Evolutionary conservation across 371 early-diverging fungal species (phyloP).

Genomic region (Mucor saturninus): DNA sequence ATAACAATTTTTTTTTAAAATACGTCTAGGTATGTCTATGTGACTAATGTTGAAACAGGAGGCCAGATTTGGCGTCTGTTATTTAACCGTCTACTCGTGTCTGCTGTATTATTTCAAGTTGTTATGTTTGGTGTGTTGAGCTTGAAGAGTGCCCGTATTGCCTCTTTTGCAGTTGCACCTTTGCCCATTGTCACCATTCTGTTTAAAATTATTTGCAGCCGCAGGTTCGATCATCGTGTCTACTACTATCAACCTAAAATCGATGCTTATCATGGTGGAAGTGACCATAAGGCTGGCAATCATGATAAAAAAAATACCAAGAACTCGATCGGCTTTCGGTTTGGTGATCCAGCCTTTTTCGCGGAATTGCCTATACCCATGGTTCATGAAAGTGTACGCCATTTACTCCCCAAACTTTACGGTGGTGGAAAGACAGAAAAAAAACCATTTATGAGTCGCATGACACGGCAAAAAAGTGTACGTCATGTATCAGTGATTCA

Average conservation of each 20-base stretch:
- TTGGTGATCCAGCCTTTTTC: slow-evolving; percentile 62
- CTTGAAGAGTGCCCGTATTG: slow-evolving; percentile 44
- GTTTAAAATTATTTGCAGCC: slow-evolving; percentile 58
- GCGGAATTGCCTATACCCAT: slow-evolving; percentile 60
- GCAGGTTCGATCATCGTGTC: slow-evolving; percentile 55
- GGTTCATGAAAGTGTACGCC: slow-evolving; percentile 60
- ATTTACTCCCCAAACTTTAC: slow-evolving; percentile 57
- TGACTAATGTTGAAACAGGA: slow-evolving; percentile 71
- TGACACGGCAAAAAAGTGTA: slow-evolving; percentile 44
- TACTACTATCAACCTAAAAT: slow-evolving; percentile 48
- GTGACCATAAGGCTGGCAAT: neutral
- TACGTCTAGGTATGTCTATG: slow-evolving; percentile 46
- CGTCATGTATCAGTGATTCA: slow-evolving; percentile 36
- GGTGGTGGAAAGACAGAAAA: slow-evolving; percentile 11
- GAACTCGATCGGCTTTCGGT: slow-evolving; percentile 47
- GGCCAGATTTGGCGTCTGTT: slow-evolving; percentile 81
- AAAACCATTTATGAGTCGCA: slow-evolving; percentile 23
- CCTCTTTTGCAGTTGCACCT: slow-evolving; percentile 59
- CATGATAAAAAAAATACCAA: slow-evolving; percentile 12
- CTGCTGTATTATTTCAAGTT: slow-evolving; percentile 71
- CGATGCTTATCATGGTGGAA: neutral
- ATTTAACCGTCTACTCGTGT: slow-evolving; percentile 72
- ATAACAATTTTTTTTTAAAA: neutral
- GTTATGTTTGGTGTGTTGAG: slow-evolving; percentile 68
- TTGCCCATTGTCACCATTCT: slow-evolving; percentile 65